Percentiles rank a stretch among this genome's conserved stretches.
These are phyloP conservation scores for Cytauxzoon felis DNA, from an alignment of 169 alveolate genomes.

Conservation along the genomic window DNA sequence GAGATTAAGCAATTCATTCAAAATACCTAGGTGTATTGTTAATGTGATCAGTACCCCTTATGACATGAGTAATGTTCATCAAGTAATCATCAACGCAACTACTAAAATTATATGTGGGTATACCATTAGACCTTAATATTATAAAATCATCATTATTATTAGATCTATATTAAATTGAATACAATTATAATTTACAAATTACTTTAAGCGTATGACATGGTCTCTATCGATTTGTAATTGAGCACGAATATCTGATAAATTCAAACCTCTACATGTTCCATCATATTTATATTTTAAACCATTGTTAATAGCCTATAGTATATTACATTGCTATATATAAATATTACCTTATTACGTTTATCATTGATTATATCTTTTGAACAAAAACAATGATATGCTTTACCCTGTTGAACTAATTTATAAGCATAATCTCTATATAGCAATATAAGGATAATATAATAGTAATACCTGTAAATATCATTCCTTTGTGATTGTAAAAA, in stretches of 20 bases:
- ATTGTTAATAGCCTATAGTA: constrained; percentile 15
- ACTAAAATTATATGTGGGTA: constrained; percentile 80
- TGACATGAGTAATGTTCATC: constrained; percentile 75
- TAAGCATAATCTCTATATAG: constrained; percentile 64
- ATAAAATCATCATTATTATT: constrained; percentile 69
- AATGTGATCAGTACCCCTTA: constrained; percentile 78
- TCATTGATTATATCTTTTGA: constrained; percentile 59
- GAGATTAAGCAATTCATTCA: background rate
- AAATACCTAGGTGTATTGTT: constrained; percentile 66
- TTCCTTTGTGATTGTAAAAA: constrained; percentile 76
- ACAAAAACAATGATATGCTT: constrained; percentile 78
- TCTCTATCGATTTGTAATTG: constrained; percentile 5
- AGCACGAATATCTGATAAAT: constrained; percentile 22
- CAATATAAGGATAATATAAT: background rate
- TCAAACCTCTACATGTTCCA: constrained; percentile 31
- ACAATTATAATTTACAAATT: constrained; percentile 23
- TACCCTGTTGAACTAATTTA: constrained; percentile 56
- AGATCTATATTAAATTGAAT: constrained; percentile 20
- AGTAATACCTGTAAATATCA: constrained; percentile 55
- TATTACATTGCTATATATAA: background rate
- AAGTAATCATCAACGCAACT: constrained; percentile 76
- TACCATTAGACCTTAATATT: constrained; percentile 63
- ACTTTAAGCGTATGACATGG: background rate
- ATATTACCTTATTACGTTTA: constrained; percentile 43
- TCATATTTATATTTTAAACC: constrained; percentile 16